Base-by-base conservation (phyloP, 306 rosid genomes). In the Dalbergia cultrata region DNA sequence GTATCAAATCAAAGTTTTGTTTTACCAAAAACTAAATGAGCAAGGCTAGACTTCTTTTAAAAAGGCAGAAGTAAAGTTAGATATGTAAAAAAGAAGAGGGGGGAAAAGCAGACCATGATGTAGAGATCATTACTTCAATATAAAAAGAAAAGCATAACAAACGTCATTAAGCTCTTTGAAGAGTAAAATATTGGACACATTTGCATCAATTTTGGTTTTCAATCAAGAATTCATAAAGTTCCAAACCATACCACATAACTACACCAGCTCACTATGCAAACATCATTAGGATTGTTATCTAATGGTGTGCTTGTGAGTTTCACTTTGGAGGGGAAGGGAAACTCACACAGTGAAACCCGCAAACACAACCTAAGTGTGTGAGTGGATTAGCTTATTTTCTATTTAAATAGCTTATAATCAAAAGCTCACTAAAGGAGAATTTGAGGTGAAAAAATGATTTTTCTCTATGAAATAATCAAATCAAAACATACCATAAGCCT, bases 51-150 rank as follows among this genome's bases (percentile, higher is more conserved):
- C 8, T 62, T 44, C 56, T 70, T 74, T 74, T 77, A 67, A 37
- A 58, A 52, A 54, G 84, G 45, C 31, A 76, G 41, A 37, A 68
- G 62, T 8, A 19, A 76, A 71, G 66, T 50, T 67, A 61, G 71
- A 72, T 33, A 47, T 34, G 64, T 49, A 71, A 58, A 21, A 43
- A 43, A 57, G 60, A 58, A 58, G 35, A 47, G 11, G 35, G 22
- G 22, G 16, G 16, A 61, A n/a, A 47, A 26, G 53, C 58, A 13
- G 66, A 57, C 76, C 64, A 65, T 17, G 35, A 45, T 19, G 57
- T 65, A 72, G 53, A 77, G 19, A 63, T 33, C 53, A 72, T 41
- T 21, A 66, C 74, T 37, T 66, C 19, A 62, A 68, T 45, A 45
- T 44, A 54, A 47, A 77, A 70, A 63, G 8, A 8, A 70, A 59